Percentiles rank a stretch among this genome's conserved stretches.
phyloP scores from a whole-genome alignment of 106 monocot genomes.

The Triglochin maritima region DNA sequence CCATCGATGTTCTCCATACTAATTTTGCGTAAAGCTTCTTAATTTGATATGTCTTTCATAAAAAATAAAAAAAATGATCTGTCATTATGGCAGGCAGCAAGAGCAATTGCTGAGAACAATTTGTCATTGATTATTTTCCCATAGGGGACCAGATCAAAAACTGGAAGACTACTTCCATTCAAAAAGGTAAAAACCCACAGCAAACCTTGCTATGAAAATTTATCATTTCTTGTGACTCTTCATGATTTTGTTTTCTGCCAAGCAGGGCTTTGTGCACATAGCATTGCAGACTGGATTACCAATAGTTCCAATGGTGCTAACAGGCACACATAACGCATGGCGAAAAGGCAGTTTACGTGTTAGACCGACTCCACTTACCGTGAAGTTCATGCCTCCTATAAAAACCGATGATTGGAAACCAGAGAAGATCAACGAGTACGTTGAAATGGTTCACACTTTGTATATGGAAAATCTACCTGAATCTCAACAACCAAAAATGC shows the following conservation, averaged over 20 bases:
- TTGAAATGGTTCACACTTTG: constrained; percentile 36
- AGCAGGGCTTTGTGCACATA: constrained; percentile 51
- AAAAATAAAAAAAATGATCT: not conserved
- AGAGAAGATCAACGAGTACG: constrained; percentile 31
- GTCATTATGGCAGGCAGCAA: constrained; percentile 25
- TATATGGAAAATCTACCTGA: constrained; percentile 27
- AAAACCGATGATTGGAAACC: constrained; percentile 45
- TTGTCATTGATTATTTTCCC: constrained; percentile 63
- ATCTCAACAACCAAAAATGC: constrained; percentile 15
- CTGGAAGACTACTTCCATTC: constrained; percentile 55
- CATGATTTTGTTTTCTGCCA: not conserved
- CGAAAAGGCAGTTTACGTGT: constrained; percentile 49
- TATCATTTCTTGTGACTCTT: not conserved
- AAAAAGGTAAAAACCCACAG: constrained; percentile 37
- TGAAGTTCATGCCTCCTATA: constrained; percentile 47
- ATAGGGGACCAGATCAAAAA: constrained; percentile 51
- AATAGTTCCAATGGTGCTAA: constrained; percentile 44
- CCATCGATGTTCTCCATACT: not conserved
- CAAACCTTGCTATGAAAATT: not conserved
- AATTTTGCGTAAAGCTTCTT: not conserved
- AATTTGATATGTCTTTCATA: not conserved
- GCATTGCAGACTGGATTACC: constrained; percentile 39
- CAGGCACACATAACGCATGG: constrained; percentile 53
- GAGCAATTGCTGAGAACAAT: constrained; percentile 32
- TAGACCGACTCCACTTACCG: constrained; percentile 43